phyloP scores from a whole-genome alignment of 495 filamentous ascomycete genomes.

The Aspergillus baeticus region DNA sequence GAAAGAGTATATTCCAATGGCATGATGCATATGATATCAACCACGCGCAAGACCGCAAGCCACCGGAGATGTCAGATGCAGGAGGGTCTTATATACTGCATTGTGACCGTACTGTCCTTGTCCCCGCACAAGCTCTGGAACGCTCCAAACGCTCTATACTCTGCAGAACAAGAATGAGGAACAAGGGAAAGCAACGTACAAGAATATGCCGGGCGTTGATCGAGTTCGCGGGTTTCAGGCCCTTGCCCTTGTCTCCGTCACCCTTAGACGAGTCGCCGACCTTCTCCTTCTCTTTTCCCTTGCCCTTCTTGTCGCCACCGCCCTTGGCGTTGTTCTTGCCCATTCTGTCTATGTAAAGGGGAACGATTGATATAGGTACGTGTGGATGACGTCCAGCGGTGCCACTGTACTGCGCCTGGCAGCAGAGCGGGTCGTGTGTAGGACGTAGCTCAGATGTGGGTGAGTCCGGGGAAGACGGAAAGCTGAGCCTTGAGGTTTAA shows the following conservation, averaged over 20 bases:
- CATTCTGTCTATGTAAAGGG: background rate
- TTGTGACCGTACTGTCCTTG: too few relatives aligned
- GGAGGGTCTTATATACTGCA: background rate
- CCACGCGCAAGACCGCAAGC: too few relatives aligned
- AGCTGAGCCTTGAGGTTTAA: too few relatives aligned
- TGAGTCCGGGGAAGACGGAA: too few relatives aligned
- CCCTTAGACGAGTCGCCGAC: slow-evolving; percentile 21
- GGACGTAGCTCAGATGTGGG: too few relatives aligned
- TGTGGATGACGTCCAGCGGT: background rate
- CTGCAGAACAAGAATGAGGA: background rate
- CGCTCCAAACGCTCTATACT: too few relatives aligned
- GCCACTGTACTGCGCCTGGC: background rate
- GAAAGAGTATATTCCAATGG: background rate
- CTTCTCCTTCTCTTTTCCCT: slow-evolving; percentile 39
- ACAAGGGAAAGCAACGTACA: slow-evolving; percentile 40
- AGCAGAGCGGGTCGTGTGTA: background rate
- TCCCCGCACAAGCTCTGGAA: too few relatives aligned
- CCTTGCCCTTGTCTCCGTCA: slow-evolving; percentile 42
- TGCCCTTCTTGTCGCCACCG: slow-evolving; percentile 46
- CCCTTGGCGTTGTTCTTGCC: slow-evolving; percentile 50
- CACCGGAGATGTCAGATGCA: background rate
- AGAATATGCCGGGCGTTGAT: slow-evolving; percentile 91
- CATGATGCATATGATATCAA: background rate
- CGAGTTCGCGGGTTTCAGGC: slow-evolving; percentile 69
- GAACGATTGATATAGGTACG: background rate